A percentile compares a stretch with the other conserved stretches of the same genome.
phyloP scores from a whole-genome alignment of 2,329 filamentous ascomycete genomes.

The Colletotrichum nymphaeae region DNA sequence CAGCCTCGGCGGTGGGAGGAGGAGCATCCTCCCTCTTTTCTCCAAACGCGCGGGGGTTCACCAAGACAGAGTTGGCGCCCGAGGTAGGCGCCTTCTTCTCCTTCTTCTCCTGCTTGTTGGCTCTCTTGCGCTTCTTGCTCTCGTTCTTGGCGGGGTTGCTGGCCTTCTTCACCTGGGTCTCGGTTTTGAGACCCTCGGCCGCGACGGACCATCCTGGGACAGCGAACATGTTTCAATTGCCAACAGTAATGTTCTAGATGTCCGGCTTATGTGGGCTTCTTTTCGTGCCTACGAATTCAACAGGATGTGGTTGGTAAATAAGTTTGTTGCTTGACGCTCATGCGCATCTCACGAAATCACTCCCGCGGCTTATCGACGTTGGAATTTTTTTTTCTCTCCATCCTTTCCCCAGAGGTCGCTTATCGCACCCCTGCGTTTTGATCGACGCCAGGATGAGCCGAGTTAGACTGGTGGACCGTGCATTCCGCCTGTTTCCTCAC shows the following conservation, averaged over 20 bases:
- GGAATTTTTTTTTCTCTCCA: slow-evolving; percentile 32
- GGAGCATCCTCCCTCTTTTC: slow-evolving; percentile 63
- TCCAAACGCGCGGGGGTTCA: slow-evolving; percentile 83
- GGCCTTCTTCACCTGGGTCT: slow-evolving; percentile 56
- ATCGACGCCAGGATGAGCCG: slow-evolving; percentile 31
- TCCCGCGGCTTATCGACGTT: slow-evolving; percentile 24
- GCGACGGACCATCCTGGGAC: slow-evolving; percentile 93
- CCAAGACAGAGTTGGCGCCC: slow-evolving; percentile 76
- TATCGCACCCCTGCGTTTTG: slow-evolving; percentile 32
- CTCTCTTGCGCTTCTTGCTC: slow-evolving; percentile 57
- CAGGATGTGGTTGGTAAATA: neutral
- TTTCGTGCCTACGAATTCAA: neutral
- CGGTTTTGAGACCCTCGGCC: slow-evolving; percentile 76
- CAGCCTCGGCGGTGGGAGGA: slow-evolving; percentile 34
- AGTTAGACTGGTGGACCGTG: slow-evolving; percentile 23
- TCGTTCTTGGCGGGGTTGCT: slow-evolving; percentile 62
- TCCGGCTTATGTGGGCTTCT: neutral
- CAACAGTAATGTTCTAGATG: neutral
- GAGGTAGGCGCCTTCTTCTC: slow-evolving; percentile 62
- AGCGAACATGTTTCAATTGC: slow-evolving; percentile 77
- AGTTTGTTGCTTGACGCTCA: slow-evolving; percentile 1
- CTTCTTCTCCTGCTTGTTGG: slow-evolving; percentile 49
- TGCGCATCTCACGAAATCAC: neutral
- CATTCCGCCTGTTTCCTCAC: neutral
- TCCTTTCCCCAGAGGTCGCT: slow-evolving; percentile 16